phyloP scores from a whole-genome alignment of 257 asterid species.

The Solanum pimpinellifolium region DNA sequence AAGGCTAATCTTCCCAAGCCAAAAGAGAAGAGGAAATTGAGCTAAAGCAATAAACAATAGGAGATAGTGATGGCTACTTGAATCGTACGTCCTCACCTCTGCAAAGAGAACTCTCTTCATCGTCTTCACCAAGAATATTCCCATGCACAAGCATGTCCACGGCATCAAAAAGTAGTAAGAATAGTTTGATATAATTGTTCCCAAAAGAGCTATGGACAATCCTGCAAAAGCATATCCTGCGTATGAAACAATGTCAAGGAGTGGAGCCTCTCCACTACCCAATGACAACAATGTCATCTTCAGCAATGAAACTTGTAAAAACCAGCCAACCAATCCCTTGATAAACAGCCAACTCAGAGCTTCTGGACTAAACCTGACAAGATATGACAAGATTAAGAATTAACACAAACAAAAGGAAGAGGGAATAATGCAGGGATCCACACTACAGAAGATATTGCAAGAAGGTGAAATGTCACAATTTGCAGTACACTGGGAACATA shows the following conservation, averaged over 20 bases:
- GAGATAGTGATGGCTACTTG: constrained; percentile 26
- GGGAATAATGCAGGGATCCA: neutral
- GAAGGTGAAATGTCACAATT: neutral
- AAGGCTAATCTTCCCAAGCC: constrained; percentile 23
- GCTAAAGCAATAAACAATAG: constrained; percentile 25
- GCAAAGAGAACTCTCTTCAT: constrained; percentile 26
- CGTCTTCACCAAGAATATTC: constrained; percentile 22
- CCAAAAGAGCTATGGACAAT: constrained; percentile 15
- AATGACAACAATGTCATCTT: constrained; percentile 17
- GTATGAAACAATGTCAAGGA: constrained; percentile 23
- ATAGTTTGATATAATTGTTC: constrained; percentile 12
- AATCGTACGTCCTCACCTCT: constrained; percentile 15
- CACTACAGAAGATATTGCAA: neutral
- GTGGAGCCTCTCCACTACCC: constrained; percentile 23
- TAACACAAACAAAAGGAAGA: neutral
- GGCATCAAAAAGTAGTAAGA: constrained; percentile 20
- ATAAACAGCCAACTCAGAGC: constrained; percentile 30
- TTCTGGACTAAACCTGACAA: constrained; percentile 31
- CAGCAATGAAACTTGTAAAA: constrained; percentile 18
- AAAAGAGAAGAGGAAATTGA: constrained; percentile 20
- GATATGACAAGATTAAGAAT: neutral
- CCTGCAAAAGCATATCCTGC: constrained; percentile 24
- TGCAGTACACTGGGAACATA: neutral
- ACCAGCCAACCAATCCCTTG: constrained; percentile 35
- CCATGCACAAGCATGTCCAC: constrained; percentile 23